Conservation (phyloP, 2,329 filamentous ascomycete genomes). For the Mollisia scopiformis region DNA sequence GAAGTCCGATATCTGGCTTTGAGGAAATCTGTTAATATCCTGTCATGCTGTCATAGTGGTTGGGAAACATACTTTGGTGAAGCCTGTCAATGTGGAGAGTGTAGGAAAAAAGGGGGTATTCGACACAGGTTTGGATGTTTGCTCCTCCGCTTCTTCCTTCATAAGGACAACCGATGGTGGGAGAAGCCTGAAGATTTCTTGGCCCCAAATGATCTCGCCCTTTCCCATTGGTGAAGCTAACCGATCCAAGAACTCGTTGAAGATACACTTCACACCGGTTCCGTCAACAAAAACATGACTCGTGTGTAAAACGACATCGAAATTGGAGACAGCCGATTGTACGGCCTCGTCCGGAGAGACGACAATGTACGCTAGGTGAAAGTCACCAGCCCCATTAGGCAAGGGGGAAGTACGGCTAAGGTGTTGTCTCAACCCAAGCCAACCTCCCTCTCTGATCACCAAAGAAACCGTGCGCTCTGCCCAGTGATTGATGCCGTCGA, state of each 20-base stretch:
- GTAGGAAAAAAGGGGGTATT: not conserved
- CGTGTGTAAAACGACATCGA: slow-evolving; percentile 8
- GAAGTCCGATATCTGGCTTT: slow-evolving; percentile 12
- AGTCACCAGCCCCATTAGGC: slow-evolving; percentile 2
- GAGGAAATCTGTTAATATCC: not conserved
- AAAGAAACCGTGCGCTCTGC: slow-evolving; percentile 4
- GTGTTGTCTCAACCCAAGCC: slow-evolving; percentile 4
- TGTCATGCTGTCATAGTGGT: not conserved
- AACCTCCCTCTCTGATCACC: slow-evolving; percentile 3
- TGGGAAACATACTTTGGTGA: not conserved
- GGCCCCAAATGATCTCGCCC: slow-evolving; percentile 7
- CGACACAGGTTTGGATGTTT: not conserved
- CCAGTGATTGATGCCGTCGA: not conserved
- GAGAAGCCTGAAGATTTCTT: slow-evolving; percentile 7
- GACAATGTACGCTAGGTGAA: slow-evolving; percentile 6
- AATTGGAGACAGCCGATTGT: not conserved
- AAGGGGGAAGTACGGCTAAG: slow-evolving; percentile 1
- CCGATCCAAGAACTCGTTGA: slow-evolving; percentile 11
- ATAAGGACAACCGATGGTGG: slow-evolving; percentile 1
- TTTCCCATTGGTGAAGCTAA: not conserved
- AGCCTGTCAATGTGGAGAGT: not conserved
- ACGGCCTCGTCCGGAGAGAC: not conserved
- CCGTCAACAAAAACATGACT: slow-evolving; percentile 12
- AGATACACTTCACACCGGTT: slow-evolving; percentile 8
- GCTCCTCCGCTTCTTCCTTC: not conserved